Evolutionary conservation across 495 filamentous ascomycete genomes (phyloP), one percentile per base, ranked within the genome.

Genomic region (Podospora australis): DNA sequence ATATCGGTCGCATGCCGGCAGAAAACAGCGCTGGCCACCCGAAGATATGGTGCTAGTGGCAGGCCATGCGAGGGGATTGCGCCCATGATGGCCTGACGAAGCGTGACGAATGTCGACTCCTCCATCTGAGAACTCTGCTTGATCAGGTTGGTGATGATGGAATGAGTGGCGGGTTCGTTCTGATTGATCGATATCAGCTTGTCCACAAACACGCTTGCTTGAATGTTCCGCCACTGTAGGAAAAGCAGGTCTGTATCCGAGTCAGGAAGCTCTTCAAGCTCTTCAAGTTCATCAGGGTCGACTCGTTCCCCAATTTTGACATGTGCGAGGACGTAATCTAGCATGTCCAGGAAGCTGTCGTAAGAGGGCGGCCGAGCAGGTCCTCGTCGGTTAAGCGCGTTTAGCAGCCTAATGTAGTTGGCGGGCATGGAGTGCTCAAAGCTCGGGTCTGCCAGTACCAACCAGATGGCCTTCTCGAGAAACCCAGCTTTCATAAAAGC

Each of bases 401-500:
- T 56, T 2, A 68, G 57, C 53, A 80, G 62, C 23, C 63, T 67
- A 2, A 42, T 42, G 36, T 72, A 75, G 52, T 77, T 73, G 9
- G 47, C 20, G 0, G 64, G 58, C 4, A 74, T 46, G 8, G 14
- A n/a, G 1, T 14, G 2, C 16, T 70, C 67, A 9, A 74, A 50
- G 25, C 67, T 62, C 2, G 66, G 56, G 50, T 88, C 86, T 25
- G 83, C 73, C 56, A 70, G 77, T 32, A 90, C 64, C 6, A 87
- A 75, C 55, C 80, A 72, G 23, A 89, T 46, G 42, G 80, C 77
- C 36, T 69, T 75, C 30, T 62, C 61, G 14, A 89, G 63, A 1
- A 39, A 24, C 71, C 73, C 35, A 63, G 68, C 28, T 23, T 74
- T 69, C 19, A 89, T 70, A 23, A 88, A 65, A 4, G 72, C 52